Conservation (phyloP, 2,329 filamentous ascomycete species). For the Lachnellula subtilissima region DNA sequence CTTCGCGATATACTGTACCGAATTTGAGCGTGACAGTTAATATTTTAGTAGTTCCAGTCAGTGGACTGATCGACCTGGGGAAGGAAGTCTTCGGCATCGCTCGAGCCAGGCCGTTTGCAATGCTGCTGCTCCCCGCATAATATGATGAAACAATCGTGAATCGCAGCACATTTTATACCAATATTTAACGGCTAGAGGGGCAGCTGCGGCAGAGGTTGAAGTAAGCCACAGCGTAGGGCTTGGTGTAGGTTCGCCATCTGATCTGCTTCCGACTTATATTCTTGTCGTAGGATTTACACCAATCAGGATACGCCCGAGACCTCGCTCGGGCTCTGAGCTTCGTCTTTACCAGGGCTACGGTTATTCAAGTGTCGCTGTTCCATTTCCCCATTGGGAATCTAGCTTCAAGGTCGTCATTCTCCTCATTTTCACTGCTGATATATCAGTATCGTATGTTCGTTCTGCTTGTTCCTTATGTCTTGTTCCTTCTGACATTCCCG, state of each 20-base stretch:
- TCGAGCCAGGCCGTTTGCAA: neutral
- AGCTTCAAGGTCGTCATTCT: slow-evolving; percentile 4
- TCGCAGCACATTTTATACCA: no score
- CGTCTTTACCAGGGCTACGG: neutral
- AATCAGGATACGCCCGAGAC: neutral
- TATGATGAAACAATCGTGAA: no score
- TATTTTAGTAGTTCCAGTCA: no score
- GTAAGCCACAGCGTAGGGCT: neutral
- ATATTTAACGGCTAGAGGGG: neutral
- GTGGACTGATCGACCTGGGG: neutral
- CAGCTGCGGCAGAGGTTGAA: neutral
- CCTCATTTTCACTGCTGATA: neutral
- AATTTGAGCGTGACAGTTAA: no score
- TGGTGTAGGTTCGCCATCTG: neutral
- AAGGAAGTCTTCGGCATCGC: neutral
- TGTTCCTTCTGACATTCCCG: neutral
- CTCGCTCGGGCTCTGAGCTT: neutral
- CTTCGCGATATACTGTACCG: no score
- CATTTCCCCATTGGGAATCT: slow-evolving; percentile 6
- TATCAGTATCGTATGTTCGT: neutral
- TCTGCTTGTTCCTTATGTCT: neutral
- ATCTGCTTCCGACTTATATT: slow-evolving; percentile 7
- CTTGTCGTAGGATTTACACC: neutral
- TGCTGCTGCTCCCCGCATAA: neutral
- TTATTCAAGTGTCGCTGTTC: neutral